Evolutionary conservation across 306 rosid species (phyloP).

Genomic region (Senna tora): DNA sequence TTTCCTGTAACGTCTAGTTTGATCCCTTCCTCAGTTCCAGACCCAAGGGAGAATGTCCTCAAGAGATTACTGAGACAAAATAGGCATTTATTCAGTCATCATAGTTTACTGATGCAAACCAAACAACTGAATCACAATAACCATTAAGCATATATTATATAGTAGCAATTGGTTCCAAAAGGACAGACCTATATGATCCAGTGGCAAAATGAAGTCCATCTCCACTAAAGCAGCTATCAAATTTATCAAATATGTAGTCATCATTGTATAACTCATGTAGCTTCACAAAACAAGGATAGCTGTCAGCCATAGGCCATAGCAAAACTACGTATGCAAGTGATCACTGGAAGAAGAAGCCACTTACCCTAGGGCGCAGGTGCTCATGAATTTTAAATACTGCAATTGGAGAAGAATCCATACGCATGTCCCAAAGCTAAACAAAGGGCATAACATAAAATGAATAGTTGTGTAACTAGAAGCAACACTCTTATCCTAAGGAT

Average conservation of each 20-base stretch:
- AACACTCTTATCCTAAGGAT: not conserved
- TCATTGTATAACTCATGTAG: slow-evolving; percentile 60
- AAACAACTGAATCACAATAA: slow-evolving; percentile 3
- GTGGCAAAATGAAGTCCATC: slow-evolving; percentile 70
- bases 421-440: slow-evolving; percentile 72
- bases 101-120: slow-evolving; percentile 19
- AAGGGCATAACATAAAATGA: not conserved
- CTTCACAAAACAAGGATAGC: slow-evolving; percentile 39
- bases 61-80: slow-evolving; percentile 59
- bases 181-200: slow-evolving; percentile 67
- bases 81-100: slow-evolving; percentile 29
- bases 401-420: slow-evolving; percentile 69
- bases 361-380: slow-evolving; percentile 66
- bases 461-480: not conserved
- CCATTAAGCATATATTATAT: not conserved
- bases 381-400: slow-evolving; percentile 65
- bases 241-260: slow-evolving; percentile 70
- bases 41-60: slow-evolving; percentile 53
- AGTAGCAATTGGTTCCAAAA: slow-evolving; percentile 26
- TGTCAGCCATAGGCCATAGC: slow-evolving; percentile 31
- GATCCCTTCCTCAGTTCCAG: slow-evolving; percentile 54
- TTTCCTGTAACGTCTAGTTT: slow-evolving; percentile 52
- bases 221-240: slow-evolving; percentile 66
- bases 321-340: not conserved
- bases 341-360: not conserved